Evolutionary conservation across 2,329 filamentous ascomycete genomes (phyloP), one percentile per base, ranked within the genome.

Genomic region (Polychaeton citri): DNA sequence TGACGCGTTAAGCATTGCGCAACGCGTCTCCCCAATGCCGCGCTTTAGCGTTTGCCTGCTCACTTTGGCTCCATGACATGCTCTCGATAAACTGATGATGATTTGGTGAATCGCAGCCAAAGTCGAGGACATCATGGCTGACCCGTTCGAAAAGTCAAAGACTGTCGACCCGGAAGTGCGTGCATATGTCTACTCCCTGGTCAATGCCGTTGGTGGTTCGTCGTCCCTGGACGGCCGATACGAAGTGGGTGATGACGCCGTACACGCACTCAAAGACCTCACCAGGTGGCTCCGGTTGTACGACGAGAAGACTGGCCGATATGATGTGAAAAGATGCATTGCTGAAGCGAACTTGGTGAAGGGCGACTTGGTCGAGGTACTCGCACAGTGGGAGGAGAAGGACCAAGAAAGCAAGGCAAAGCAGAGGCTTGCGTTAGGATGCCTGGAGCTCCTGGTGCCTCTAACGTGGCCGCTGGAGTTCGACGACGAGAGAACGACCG

Each of bases 401-500:
- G 74, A 72, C 3, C 74, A 72, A 40, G 76, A 82, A 32, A 81
- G 79, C 62, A 80, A 75, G 45, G 72, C 84, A 60, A 84, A 80
- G 61, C 73, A 81, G 17, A 80, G 83, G 53, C 71, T 90, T 43
- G 82, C 85, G 2, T 65, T 96, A 46, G 81, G 85, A 37, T 92
- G 85, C 60, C 66, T 94, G 59, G 88, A 98, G 61, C 66, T 98
- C 33, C 71, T 98, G 53, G 84, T 93, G 1, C 86, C 87, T 4
- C 63, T 98, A 51, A 98, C 90, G 13, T 96, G 88, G 88, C 88
- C 90, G 0, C 70, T 94, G 51, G 84, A 94, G 42, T 74, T 76
- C 47, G 76, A 87, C 40, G 69, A 74, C 43, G 76, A 81, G 40
- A 74, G 81, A 51, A 88, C 90, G 73, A 96, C 86, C 3, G 67